Percentiles rank a stretch among this genome's conserved stretches.
Evolutionary conservation across 2,329 filamentous ascomycete species (phyloP).

Genomic region (Talaromyces amestolkiae): DNA sequence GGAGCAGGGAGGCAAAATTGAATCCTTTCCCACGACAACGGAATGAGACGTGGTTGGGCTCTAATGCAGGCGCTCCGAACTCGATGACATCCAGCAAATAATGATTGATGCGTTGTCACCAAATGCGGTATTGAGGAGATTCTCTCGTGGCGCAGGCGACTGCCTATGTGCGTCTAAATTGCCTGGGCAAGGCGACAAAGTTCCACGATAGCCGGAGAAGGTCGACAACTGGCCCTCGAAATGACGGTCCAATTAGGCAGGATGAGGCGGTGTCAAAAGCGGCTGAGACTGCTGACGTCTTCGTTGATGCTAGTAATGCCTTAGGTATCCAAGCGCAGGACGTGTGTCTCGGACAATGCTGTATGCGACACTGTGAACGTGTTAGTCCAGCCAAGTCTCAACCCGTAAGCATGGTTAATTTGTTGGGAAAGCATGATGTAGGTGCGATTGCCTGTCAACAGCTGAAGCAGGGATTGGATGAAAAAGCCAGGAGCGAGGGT

Average conservation of each 20-base stretch:
- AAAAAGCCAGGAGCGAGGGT: slow-evolving; percentile 22
- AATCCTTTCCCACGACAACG: slow-evolving; percentile 22
- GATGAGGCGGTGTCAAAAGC: slow-evolving; percentile 32
- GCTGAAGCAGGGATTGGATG: slow-evolving; percentile 22
- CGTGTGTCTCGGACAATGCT: slow-evolving; percentile 1
- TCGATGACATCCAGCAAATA: slow-evolving; percentile 31
- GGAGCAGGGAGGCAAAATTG: not conserved
- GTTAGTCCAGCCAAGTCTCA: slow-evolving; percentile 12
- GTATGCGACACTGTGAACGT: slow-evolving; percentile 26
- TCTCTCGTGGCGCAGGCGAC: slow-evolving; percentile 29
- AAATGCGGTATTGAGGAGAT: slow-evolving; percentile 25
- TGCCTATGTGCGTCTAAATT: slow-evolving; percentile 20
- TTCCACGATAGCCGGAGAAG: slow-evolving; percentile 2
- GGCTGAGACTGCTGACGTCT: slow-evolving; percentile 18
- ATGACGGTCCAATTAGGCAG: slow-evolving; percentile 18
- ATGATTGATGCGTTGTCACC: slow-evolving; percentile 44
- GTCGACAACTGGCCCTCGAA: slow-evolving; percentile 4
- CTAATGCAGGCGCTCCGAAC: slow-evolving; percentile 42
- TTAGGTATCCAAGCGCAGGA: slow-evolving; percentile 14
- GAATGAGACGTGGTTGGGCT: slow-evolving; percentile 47
- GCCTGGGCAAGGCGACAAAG: slow-evolving; percentile 28
- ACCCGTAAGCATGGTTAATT: not conserved
- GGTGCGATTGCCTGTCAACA: slow-evolving; percentile 6
- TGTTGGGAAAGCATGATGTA: not conserved
- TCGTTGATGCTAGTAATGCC: not conserved